Evolutionary conservation across 2,329 filamentous ascomycete genomes (phyloP), one percentile per base, ranked within the genome.

Genomic region (Clarireedia monteithiana): DNA sequence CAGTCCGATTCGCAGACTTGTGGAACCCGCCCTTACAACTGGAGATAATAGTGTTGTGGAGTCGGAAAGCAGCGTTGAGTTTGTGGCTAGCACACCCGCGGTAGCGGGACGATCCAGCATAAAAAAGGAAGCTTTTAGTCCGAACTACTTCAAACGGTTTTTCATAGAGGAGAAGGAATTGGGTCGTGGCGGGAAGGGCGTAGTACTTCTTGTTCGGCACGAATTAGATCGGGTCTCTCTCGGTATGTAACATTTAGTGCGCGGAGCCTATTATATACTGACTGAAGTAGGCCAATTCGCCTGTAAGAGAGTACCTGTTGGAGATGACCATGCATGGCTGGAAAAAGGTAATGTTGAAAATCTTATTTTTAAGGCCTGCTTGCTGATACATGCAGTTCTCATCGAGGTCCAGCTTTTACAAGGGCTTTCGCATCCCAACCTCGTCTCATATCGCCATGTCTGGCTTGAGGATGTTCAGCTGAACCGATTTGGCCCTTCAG

Each of bases 401-500:
- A 81, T 94, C 47, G 94, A 99, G 71, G 95, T 99, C 2, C 91
- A 96, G 71, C 77, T 97, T 24, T 80, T 99, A 24, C 91, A 95
- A 64, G 88, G 89, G 64, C 81, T 99, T 4, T 94, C 90, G 0
- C 94, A 99, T 68, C 89, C 91, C 56, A 99, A 99, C 60, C 77
- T 99, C 7, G 94, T 99, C 1, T 95, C 91, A 0, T 99, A 99
- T 70, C 86, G 92, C 6, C 94, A 97, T 72, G 94, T 96, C 34
- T 99, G 94, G 94, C 79, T 99, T 15, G 92, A 99, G 70, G 88
- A 96, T 69, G 85, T 87, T 53, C 83, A 87, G 63, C 82, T 95
- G 52, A 92, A 82, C 60, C 85, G 82, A 1, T 99, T 99, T 69
- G 88, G 91, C 0, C 94, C 95, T 0, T 90, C 84, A 54, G 91